phyloP scores from a whole-genome alignment of 345 rosid genomes.

The Brassica nigra region DNA sequence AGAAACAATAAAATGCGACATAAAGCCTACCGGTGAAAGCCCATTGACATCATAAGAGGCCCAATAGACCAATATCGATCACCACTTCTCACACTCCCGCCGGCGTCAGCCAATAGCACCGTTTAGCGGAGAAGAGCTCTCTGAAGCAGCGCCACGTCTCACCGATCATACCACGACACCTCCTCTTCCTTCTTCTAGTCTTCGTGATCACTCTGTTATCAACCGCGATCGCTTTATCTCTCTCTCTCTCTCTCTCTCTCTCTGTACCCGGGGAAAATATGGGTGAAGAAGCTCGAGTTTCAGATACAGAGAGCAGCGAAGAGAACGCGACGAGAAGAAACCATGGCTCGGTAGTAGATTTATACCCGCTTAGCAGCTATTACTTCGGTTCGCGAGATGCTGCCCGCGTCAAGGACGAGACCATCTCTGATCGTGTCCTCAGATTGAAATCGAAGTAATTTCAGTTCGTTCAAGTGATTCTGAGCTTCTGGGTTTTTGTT shows the following conservation, averaged over 20 bases:
- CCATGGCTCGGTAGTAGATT: conserved; percentile 41
- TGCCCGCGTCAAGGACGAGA: conserved; percentile 54
- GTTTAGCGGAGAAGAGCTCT: conserved; percentile 28
- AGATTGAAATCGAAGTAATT: conserved; percentile 74
- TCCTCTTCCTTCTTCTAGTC: background rate
- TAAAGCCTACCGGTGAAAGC: background rate
- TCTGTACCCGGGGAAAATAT: conserved; percentile 11
- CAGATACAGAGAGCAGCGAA: conserved; percentile 4
- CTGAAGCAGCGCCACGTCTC: conserved; percentile 25
- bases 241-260: background rate
- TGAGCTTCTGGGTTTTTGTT: background rate
- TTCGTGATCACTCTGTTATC: background rate
- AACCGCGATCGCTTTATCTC: no score
- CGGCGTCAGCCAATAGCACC: conserved; percentile 33
- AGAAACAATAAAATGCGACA: background rate
- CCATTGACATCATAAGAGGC: conserved; percentile 19
- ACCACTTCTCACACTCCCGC: conserved; percentile 27
- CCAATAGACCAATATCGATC: background rate
- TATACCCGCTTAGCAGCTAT: conserved; percentile 72
- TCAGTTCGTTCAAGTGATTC: background rate
- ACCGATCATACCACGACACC: conserved; percentile 7
- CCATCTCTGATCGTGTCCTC: conserved; percentile 54
- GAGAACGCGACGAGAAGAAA: conserved; percentile 24
- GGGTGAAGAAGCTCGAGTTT: conserved; percentile 40
- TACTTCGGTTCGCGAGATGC: conserved; percentile 80